These are phyloP conservation scores for Pichia sp. DNA, from an alignment of 1,139 yeast genomes.

Conservation along the genomic window DNA sequence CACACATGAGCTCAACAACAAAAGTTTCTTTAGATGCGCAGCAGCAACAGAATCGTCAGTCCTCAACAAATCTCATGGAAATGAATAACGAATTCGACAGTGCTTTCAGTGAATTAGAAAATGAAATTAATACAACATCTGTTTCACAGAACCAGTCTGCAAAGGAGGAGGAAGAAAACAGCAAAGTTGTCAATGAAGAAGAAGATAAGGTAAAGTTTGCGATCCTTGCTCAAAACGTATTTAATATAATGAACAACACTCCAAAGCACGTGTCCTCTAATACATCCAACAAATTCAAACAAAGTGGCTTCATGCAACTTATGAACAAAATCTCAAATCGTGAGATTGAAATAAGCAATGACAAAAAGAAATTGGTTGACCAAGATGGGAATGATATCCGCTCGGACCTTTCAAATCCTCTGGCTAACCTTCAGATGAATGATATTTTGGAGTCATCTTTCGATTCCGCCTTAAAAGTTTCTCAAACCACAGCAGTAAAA, in stretches of 20 bases:
- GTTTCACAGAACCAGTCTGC: background rate
- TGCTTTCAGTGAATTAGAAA: constrained; percentile 25
- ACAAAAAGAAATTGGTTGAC: constrained; percentile 29
- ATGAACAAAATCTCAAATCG: constrained; percentile 32
- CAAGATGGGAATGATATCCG: constrained; percentile 14
- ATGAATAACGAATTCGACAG: constrained; percentile 19
- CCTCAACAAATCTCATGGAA: constrained; percentile 5
- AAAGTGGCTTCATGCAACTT: constrained; percentile 32
- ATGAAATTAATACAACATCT: constrained; percentile 14
- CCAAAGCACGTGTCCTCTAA: constrained; percentile 24
- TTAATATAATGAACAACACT: constrained; percentile 30
- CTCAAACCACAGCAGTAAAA: background rate
- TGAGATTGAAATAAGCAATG: constrained; percentile 30
- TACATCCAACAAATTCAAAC: constrained; percentile 30
- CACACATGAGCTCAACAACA: no score
- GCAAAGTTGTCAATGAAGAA: constrained; percentile 9
- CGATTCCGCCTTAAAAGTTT: constrained; percentile 12
- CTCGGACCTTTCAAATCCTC: constrained; percentile 8
- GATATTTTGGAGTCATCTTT: constrained; percentile 8
- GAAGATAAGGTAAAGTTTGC: constrained; percentile 32
- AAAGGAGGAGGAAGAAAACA: constrained; percentile 11
- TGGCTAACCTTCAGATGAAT: background rate
- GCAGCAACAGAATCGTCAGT: constrained; percentile 3
- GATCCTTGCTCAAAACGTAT: constrained; percentile 31
- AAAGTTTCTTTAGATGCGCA: constrained; percentile 1